phyloP scores from a whole-genome alignment of 345 rosid genomes.

The Orychophragmus violaceus region DNA sequence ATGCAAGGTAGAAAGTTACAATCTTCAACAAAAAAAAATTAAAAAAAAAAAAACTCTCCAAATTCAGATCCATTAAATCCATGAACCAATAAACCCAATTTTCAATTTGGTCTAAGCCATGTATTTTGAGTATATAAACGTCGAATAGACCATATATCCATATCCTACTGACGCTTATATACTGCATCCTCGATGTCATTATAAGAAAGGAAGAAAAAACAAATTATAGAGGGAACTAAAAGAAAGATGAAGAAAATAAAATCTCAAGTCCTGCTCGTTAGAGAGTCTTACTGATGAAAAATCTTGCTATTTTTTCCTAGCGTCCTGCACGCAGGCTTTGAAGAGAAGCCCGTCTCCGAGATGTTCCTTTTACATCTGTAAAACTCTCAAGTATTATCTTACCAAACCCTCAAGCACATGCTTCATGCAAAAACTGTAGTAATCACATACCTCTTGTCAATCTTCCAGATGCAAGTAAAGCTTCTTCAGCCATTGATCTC shows the following conservation, averaged over 20 bases:
- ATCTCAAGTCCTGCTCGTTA: neutral
- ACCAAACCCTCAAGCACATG: neutral
- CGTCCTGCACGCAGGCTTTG: neutral
- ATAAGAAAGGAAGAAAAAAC: too few species aligned
- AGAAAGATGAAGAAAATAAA: neutral
- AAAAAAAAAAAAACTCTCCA: too few species aligned
- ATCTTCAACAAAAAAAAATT: too few species aligned
- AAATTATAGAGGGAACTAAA: neutral
- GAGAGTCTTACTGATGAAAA: neutral
- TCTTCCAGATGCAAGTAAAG: slow-evolving; percentile 62
- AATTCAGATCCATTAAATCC: too few species aligned
- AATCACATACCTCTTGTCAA: slow-evolving; percentile 38
- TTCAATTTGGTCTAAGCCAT: too few species aligned
- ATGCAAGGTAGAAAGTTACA: too few species aligned
- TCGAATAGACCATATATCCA: neutral
- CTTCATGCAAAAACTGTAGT: neutral
- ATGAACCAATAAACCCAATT: too few species aligned
- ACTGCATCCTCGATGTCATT: neutral
- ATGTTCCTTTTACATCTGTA: neutral
- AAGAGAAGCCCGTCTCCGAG: neutral
- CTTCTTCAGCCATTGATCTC: slow-evolving; percentile 88
- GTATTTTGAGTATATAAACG: neutral
- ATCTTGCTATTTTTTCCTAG: neutral
- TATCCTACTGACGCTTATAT: neutral
- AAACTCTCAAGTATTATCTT: neutral